Evolutionary conservation across 768 basidiomycete genomes (phyloP).

Genomic region (Nidularia pulvinata): DNA sequence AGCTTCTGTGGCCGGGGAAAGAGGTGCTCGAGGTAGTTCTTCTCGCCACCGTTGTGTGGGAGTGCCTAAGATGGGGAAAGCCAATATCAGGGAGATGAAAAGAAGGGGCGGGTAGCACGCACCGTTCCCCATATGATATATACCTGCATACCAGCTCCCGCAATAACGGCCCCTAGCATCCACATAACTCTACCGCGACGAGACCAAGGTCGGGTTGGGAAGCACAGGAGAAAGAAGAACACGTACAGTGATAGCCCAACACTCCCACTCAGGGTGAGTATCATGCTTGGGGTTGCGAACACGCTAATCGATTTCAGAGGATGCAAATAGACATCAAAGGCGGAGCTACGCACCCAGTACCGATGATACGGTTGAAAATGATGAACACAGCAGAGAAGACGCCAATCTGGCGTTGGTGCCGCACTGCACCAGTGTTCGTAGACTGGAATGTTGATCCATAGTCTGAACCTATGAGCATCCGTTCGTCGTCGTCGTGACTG

Average conservation of each 20-base stretch:
- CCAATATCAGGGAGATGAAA: neutral
- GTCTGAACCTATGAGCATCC: too few relatives aligned
- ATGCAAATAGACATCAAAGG: neutral
- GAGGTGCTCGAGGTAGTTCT: conserved; percentile 61
- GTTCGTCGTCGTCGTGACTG: too few relatives aligned
- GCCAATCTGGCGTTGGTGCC: conserved; percentile 15
- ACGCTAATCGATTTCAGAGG: conserved; percentile 13
- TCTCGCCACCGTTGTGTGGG: conserved; percentile 60
- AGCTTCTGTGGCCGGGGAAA: conserved; percentile 52
- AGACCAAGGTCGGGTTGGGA: neutral
- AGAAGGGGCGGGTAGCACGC: conserved; percentile 3
- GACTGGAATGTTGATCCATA: too few relatives aligned
- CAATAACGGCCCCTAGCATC: conserved; percentile 30
- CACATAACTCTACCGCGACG: conserved; percentile 23
- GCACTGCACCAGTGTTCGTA: too few relatives aligned
- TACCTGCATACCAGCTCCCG: conserved; percentile 29
- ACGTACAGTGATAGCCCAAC: conserved; percentile 27
- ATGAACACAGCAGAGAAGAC: conserved; percentile 28
- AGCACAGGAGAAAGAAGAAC: neutral
- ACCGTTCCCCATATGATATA: conserved; percentile 34
- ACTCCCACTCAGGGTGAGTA: conserved; percentile 26
- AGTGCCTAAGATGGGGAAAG: conserved; percentile 30
- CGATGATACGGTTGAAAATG: conserved; percentile 34
- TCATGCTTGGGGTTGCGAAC: conserved; percentile 31
- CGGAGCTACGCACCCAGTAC: conserved; percentile 26